Conservation (phyloP, 805 yeast genomes). For the Helenozyma rhizophorensis region DNA sequence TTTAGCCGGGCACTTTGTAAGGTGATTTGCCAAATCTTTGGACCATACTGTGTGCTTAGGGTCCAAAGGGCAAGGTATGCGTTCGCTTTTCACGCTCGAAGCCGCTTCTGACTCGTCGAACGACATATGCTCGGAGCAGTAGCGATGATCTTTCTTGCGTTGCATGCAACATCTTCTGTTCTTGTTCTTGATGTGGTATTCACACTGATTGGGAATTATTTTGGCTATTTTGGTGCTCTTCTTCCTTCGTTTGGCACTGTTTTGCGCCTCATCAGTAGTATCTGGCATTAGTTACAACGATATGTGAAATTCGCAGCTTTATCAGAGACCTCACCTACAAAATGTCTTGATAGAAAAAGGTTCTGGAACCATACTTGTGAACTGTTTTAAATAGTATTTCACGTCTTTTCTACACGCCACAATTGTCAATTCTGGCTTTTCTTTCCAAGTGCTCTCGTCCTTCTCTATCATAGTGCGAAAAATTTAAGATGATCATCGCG, state of each 20-base stretch:
- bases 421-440: neutral
- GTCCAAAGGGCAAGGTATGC: constrained; percentile 77
- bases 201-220: constrained; percentile 33
- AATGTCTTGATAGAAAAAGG: too few species aligned
- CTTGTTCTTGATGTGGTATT: constrained; percentile 45
- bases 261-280: too few species aligned
- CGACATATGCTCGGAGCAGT: constrained; percentile 61
- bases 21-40: constrained; percentile 50
- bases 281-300: too few species aligned
- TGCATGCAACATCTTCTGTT: constrained; percentile 60
- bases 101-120: constrained; percentile 10
- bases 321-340: too few species aligned
- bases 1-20: constrained; percentile 55
- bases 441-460: neutral
- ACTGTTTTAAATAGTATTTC: neutral
- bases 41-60: constrained; percentile 71
- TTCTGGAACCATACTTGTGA: neutral
- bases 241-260: constrained; percentile 1
- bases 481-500: neutral
- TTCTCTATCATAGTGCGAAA: neutral
- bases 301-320: too few species aligned
- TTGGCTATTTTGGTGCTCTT: constrained; percentile 2
- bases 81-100: constrained; percentile 18
- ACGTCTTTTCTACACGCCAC: too few species aligned
- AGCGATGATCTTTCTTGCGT: constrained; percentile 43